Conservation (phyloP, 306 rosid genomes). For the Cucumis melo region DNA sequence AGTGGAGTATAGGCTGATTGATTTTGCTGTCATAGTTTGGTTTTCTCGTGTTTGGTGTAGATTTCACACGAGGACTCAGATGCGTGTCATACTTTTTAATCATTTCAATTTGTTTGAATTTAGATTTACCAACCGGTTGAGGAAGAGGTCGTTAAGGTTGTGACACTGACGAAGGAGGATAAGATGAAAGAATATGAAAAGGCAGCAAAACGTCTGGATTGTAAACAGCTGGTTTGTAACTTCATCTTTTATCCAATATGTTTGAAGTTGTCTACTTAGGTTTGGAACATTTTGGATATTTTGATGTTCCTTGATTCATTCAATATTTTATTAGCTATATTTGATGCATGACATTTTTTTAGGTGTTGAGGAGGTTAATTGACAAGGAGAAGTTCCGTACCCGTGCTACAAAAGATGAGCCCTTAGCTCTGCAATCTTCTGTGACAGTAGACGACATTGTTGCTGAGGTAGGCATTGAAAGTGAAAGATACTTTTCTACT, state of each 20-base stretch:
- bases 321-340: not conserved
- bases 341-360: not conserved
- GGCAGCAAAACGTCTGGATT: slow-evolving; percentile 56
- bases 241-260: not conserved
- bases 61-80: not conserved
- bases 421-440: slow-evolving; percentile 52
- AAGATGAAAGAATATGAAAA: slow-evolving; percentile 54
- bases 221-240: slow-evolving; percentile 61
- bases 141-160: slow-evolving; percentile 39
- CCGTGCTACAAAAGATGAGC: slow-evolving; percentile 60
- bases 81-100: not conserved
- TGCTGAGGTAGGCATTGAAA: slow-evolving; percentile 49
- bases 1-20: not conserved
- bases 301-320: not conserved
- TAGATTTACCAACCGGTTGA: slow-evolving; percentile 56
- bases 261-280: too few relatives aligned
- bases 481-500: slow-evolving; percentile 1
- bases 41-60: not conserved
- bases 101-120: slow-evolving; percentile 3
- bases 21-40: not conserved
- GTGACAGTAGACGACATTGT: slow-evolving; percentile 54
- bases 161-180: slow-evolving; percentile 53
- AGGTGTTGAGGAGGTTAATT: slow-evolving; percentile 69
- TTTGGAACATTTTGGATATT: not conserved
- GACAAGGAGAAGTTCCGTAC: slow-evolving; percentile 27